Conservation (phyloP, 352 stramenopile species). For the Phytophthora nicotianae region DNA sequence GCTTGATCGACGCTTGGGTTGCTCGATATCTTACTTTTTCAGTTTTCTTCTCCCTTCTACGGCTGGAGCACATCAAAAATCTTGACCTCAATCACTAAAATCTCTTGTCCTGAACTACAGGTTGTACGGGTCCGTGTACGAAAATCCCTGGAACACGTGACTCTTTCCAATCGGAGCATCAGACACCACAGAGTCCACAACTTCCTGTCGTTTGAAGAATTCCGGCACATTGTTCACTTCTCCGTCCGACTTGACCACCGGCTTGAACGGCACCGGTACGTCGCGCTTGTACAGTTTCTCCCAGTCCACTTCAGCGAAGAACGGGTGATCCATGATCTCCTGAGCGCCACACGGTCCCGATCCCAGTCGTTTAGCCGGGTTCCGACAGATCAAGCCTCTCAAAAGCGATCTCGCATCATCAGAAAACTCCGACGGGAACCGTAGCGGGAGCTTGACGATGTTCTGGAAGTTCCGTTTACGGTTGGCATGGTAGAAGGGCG, state of each 20-base stretch:
- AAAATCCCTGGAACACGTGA: conserved; percentile 81
- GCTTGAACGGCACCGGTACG: conserved; percentile 64
- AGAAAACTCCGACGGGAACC: conserved; percentile 78
- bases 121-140: conserved; percentile 76
- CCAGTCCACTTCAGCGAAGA: conserved; percentile 81
- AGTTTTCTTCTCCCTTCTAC: conserved; percentile 25
- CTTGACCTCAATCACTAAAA: conserved; percentile 22
- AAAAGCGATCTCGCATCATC: conserved; percentile 77
- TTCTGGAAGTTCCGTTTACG: conserved; percentile 89
- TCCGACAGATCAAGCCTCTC: conserved; percentile 73
- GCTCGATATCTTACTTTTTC: conserved; percentile 41
- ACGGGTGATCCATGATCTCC: conserved; percentile 88
- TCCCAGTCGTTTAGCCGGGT: conserved; percentile 75
- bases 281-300: conserved; percentile 82
- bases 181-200: conserved; percentile 68
- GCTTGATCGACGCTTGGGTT: conserved; percentile 14
- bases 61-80: conserved; percentile 32
- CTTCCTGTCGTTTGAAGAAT: conserved; percentile 84
- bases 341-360: conserved; percentile 67
- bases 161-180: conserved; percentile 65
- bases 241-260: conserved; percentile 69
- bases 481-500: conserved; percentile 81
- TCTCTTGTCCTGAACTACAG: conserved; percentile 33
- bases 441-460: conserved; percentile 79
- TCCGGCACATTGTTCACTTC: conserved; percentile 81